These are phyloP conservation scores for Miscanthus lutarioriparius DNA, from an alignment of 176 grass and related monocot species.

Conservation along the genomic window DNA sequence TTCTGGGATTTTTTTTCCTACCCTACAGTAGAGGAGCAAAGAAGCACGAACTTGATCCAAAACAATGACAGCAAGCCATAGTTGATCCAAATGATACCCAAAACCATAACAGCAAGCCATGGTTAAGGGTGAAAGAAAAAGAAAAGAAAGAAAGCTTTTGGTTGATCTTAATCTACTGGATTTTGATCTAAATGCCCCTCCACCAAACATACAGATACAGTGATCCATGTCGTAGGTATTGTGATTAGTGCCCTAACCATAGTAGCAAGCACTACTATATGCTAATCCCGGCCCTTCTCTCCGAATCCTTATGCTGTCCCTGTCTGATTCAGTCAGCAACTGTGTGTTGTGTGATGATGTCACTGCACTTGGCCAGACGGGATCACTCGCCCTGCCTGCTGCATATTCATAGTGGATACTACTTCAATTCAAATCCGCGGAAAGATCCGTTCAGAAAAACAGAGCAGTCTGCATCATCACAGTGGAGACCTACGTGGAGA, in stretches of 20 bases:
- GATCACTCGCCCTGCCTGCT: constrained; percentile 9
- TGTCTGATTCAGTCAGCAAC: constrained; percentile 33
- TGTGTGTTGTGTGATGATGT: background rate
- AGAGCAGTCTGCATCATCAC: constrained; percentile 19
- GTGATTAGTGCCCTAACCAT: background rate
- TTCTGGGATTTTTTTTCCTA: no score
- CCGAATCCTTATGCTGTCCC: background rate
- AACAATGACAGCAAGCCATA: background rate
- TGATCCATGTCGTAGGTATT: background rate
- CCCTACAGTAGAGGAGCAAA: no score
- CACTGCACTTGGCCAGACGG: constrained; percentile 2
- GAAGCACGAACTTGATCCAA: background rate
- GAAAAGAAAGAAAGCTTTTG: background rate
- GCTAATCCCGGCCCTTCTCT: background rate
- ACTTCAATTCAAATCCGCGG: background rate
- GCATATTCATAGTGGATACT: background rate
- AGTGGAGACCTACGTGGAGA: constrained; percentile 37
- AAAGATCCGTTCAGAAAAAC: constrained; percentile 14
- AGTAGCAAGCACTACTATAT: background rate
- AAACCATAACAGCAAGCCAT: background rate
- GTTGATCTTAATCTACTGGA: background rate
- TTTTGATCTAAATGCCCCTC: background rate
- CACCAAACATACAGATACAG: background rate
- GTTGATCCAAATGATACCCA: background rate
- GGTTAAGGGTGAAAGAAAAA: no score